Conservation (phyloP, 164 flowering plant genomes). For the Tetracentron sinense region DNA sequence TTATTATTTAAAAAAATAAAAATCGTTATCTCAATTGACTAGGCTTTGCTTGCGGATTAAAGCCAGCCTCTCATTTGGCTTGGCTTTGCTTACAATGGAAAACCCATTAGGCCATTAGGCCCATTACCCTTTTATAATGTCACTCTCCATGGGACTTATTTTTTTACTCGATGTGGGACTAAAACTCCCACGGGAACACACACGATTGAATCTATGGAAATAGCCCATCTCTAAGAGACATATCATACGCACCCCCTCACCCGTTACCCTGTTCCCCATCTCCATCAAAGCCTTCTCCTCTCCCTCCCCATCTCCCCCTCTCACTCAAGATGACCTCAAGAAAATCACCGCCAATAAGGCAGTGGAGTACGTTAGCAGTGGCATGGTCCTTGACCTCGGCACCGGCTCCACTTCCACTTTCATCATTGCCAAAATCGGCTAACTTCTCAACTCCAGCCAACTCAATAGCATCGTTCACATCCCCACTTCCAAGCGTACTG, state of each 20-base stretch:
- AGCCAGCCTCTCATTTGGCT: too few relatives aligned
- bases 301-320: constrained; percentile 1
- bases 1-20: too few relatives aligned
- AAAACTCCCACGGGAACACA: too few relatives aligned
- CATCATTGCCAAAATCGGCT: constrained; percentile 12
- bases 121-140: too few relatives aligned
- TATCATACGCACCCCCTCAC: constrained; percentile 1
- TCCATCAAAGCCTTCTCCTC: not conserved
- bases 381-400: constrained; percentile 9
- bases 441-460: constrained; percentile 7
- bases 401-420: constrained; percentile 17
- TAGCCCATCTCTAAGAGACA: too few relatives aligned
- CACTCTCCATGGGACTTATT: too few relatives aligned
- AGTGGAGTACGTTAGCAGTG: not conserved
- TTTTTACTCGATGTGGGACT: too few relatives aligned
- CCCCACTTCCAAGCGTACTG: constrained; percentile 20
- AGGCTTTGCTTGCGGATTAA: too few relatives aligned
- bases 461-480: constrained; percentile 11
- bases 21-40: too few relatives aligned
- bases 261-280: not conserved
- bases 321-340: not conserved
- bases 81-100: too few relatives aligned
- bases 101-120: too few relatives aligned
- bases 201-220: too few relatives aligned
- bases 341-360: not conserved